phyloP scores from a whole-genome alignment of 306 rosid species.

The Fragaria vesca region DNA sequence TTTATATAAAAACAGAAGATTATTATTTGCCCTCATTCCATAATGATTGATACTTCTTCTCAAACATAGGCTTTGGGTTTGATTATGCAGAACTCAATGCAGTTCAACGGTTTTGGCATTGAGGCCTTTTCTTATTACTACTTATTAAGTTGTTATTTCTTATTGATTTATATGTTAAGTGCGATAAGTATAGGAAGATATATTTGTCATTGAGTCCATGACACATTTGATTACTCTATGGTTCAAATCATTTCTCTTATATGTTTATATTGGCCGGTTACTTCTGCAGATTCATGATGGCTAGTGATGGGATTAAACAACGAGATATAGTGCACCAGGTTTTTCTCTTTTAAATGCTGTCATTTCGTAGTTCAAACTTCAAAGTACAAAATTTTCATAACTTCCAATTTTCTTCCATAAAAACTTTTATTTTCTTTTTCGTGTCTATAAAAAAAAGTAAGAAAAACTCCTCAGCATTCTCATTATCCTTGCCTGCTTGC shows the following conservation, averaged over 20 bases:
- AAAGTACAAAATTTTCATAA: neutral
- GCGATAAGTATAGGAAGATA: slow-evolving; percentile 12
- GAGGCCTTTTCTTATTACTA: neutral
- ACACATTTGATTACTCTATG: neutral
- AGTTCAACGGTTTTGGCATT: neutral
- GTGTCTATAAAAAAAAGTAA: neutral
- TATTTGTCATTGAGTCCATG: neutral
- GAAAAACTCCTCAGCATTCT: slow-evolving; percentile 16
- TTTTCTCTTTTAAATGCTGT: slow-evolving; percentile 6
- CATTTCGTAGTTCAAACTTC: neutral
- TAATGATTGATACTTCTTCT: neutral
- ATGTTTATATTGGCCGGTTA: slow-evolving; percentile 24
- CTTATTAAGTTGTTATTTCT: too few relatives aligned
- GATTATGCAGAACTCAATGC: neutral
- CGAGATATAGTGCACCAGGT: slow-evolving; percentile 72
- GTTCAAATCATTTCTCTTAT: slow-evolving; percentile 29
- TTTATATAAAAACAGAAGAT: neutral
- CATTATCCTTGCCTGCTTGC: slow-evolving; percentile 20
- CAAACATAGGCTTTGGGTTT: neutral
- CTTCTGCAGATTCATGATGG: slow-evolving; percentile 83
- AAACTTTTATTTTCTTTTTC: neutral
- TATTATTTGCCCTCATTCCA: neutral
- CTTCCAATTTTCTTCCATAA: neutral
- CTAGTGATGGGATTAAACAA: slow-evolving; percentile 92
- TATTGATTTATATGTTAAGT: neutral